Base-by-base conservation (phyloP, 2,329 filamentous ascomycete species). In the Coniochaeta hoffmannii region DNA sequence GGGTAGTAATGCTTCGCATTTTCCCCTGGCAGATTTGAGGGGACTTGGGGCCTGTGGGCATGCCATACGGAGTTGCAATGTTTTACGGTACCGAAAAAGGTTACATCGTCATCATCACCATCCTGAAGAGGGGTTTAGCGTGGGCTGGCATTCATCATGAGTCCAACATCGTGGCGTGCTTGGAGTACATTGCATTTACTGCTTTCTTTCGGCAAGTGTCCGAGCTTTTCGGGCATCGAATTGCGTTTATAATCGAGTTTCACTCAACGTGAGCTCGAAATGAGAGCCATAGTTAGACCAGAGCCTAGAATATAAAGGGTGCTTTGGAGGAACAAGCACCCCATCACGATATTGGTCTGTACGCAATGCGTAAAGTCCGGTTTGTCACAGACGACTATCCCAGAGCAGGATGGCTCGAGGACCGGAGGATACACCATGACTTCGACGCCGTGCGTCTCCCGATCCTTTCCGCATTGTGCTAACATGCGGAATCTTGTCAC, bases 81-180 rank as follows among this genome's bases (percentile, higher is more conserved):
- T 26, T 19, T 30, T 28, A 41, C 36, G 44, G 15, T 50, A 7
- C 12, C 11, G n/a, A 34, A 51, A 51, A 51, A 26, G 30, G 49
- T 8, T 8, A 41, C 36, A 32, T 8, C 30, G 26, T 26, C 10
- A 38, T 19, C 36, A 4, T 46, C 19, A 28, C 26, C 41, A 46
- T 46, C 31, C 28, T 11, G 17, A 34, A 51, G 9, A 34, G 15
- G 49, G 49, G 2, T 31, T 51, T 34, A 51, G 26, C 49, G 17
- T 31, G 50, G 50, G 50, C 50, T 53, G 19, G 50, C 50, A 53
- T 53, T 53, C 50, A 53, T 31, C 50, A 53, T 53, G 50, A 38
- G 50, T 35, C 50, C 50, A 53, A 38, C 17, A 26, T 26, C n/a
- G 34, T 6, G 50, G 50, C 32, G 50, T 38, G 50, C n/a, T 53